A percentile compares a stretch with the other conserved stretches of the same genome.
Conservation (phyloP, 129 eudicot species). For the Artemisia tridentata region DNA sequence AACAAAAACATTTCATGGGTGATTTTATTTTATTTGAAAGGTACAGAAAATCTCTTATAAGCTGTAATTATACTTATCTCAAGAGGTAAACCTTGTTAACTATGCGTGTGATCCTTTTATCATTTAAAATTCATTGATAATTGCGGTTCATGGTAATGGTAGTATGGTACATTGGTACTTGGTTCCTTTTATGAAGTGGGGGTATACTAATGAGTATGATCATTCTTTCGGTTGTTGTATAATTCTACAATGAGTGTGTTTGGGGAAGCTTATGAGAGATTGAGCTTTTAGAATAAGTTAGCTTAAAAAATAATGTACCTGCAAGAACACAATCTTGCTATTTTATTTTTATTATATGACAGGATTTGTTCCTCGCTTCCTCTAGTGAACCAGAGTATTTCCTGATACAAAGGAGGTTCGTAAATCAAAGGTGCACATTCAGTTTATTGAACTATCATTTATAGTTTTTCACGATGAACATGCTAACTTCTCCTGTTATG, state of each 20-base stretch:
- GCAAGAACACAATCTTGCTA: background rate
- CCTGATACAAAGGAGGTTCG: background rate
- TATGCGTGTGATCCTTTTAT: background rate
- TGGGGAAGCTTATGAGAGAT: no score
- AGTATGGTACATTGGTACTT: no score
- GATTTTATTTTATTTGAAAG: background rate
- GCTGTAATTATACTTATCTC: background rate
- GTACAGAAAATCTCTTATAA: background rate
- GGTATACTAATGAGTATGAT: no score
- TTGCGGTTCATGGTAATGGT: background rate
- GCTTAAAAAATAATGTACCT: background rate
- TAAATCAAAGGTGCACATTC: background rate
- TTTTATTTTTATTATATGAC: background rate
- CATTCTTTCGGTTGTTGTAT: no score
- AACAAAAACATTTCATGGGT: background rate
- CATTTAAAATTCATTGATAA: background rate
- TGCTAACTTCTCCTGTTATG: background rate
- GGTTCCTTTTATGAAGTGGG: no score
- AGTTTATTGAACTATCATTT: background rate
- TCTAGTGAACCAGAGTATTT: background rate
- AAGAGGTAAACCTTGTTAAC: background rate
- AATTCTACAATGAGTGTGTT: no score
- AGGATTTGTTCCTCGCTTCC: background rate
- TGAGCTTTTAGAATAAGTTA: no score
- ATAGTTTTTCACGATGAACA: background rate